These are phyloP conservation scores for Periconia sp. DNA, from an alignment of 2,329 filamentous ascomycete genomes.

Conservation along the genomic window DNA sequence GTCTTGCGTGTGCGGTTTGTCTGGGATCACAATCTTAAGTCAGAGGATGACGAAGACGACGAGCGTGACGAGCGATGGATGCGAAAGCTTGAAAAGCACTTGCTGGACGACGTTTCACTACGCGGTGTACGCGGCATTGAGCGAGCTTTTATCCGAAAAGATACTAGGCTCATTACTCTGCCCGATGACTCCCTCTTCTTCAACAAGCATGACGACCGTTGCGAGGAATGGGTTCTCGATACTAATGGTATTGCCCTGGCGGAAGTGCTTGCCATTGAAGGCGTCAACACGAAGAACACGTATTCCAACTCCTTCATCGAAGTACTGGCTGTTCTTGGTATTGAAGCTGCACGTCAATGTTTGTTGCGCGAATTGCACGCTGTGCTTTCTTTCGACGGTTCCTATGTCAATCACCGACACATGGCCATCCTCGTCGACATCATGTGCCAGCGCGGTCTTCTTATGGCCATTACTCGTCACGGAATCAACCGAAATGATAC, in stretches of 20 bases:
- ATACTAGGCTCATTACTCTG: constrained; percentile 55
- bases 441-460: constrained; percentile 92
- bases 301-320: constrained; percentile 97
- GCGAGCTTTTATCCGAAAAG: constrained; percentile 81
- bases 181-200: constrained; percentile 74
- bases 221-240: constrained; percentile 94
- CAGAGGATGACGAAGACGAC: constrained; percentile 76
- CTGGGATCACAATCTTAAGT: constrained; percentile 55
- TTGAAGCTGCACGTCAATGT: constrained; percentile 87
- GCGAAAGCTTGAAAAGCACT: constrained; percentile 86
- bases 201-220: constrained; percentile 71
- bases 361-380: constrained; percentile 86
- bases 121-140: constrained; percentile 89
- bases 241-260: constrained; percentile 88
- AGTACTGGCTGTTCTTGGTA: constrained; percentile 91
- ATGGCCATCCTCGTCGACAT: constrained; percentile 93
- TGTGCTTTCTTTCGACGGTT: constrained; percentile 97
- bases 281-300: constrained; percentile 82
- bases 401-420: constrained; percentile 98
- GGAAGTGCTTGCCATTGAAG: constrained; percentile 80
- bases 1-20: constrained; percentile 91
- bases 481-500: constrained; percentile 98
- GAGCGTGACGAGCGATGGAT: constrained; percentile 72
- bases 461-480: constrained; percentile 96
- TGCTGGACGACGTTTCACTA: constrained; percentile 86